These are phyloP conservation scores for Termitomyces bulborhizus DNA, from an alignment of 768 basidiomycete species.

Conservation along the genomic window DNA sequence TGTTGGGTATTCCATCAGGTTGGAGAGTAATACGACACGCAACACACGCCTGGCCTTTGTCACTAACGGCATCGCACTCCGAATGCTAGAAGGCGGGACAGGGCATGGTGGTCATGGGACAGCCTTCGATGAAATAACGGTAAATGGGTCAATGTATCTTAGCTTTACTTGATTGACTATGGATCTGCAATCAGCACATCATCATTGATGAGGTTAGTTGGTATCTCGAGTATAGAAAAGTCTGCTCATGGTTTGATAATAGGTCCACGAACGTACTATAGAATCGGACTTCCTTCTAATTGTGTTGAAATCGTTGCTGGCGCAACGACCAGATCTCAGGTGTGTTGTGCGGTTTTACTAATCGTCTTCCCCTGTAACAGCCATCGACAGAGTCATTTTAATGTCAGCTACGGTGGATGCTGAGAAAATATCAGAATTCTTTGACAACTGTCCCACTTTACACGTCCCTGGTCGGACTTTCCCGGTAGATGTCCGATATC, in stretches of 20 bases:
- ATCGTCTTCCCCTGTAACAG: constrained; percentile 2
- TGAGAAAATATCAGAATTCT: constrained; percentile 82
- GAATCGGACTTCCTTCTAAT: constrained; percentile 97
- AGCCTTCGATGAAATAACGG: constrained; percentile 93
- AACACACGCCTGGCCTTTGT: constrained; percentile 80
- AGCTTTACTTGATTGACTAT: background rate
- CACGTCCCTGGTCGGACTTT: constrained; percentile 93
- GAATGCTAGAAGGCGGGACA: constrained; percentile 91
- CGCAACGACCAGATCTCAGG: constrained; percentile 81
- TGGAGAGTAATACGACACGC: constrained; percentile 81
- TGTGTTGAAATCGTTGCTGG: constrained; percentile 79
- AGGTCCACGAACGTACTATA: constrained; percentile 95
- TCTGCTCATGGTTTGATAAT: background rate
- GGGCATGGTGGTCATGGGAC: constrained; percentile 65
- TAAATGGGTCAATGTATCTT: constrained; percentile 22
- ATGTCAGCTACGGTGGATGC: constrained; percentile 98
- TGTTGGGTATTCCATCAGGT: constrained; percentile 90
- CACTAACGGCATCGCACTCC: constrained; percentile 90
- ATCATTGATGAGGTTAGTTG: constrained; percentile 83
- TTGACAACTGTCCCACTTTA: constrained; percentile 79
- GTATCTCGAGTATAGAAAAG: background rate
- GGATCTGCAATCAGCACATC: constrained; percentile 60
- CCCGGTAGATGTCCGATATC: constrained; percentile 78
- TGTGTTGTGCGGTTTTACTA: constrained; percentile 21
- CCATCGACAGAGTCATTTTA: constrained; percentile 62